Evolutionary conservation across 31 red algal species (phyloP).

Genomic region (Asparagopsis taxiformis): DNA sequence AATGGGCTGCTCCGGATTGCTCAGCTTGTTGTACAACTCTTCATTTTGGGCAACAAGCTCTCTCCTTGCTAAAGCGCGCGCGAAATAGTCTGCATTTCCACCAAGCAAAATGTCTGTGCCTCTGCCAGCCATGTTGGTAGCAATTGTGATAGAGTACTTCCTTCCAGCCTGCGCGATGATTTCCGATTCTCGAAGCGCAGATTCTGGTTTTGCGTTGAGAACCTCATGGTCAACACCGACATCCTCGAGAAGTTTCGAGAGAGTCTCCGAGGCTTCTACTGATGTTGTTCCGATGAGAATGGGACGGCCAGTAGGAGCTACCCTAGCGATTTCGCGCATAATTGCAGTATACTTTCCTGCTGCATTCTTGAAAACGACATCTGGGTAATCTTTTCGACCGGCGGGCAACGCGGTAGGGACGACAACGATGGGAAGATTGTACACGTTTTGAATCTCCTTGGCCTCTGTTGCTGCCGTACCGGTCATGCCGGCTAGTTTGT

Average conservation of each 20-base stretch:
- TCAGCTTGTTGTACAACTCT: constrained; percentile 21
- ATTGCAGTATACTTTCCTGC: not conserved
- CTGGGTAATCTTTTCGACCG: constrained; percentile 5
- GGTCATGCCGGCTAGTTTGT: constrained; percentile 18
- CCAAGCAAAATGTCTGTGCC: constrained; percentile 18
- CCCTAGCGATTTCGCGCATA: not conserved
- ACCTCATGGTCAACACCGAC: not conserved
- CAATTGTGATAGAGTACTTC: constrained; percentile 12
- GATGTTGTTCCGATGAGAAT: constrained; percentile 16
- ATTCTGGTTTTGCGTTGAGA: constrained; percentile 19
- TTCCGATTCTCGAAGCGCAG: not conserved
- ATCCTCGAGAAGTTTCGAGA: constrained; percentile 5
- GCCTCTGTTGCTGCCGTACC: constrained; percentile 18
- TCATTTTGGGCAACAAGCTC: constrained; percentile 31
- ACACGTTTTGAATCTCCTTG: constrained; percentile 2
- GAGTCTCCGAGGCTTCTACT: constrained; percentile 10
- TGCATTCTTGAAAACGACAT: constrained; percentile 15
- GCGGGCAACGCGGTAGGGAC: not conserved
- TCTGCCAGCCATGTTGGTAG: constrained; percentile 17
- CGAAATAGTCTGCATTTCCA: constrained; percentile 8
- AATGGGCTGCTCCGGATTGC: constrained; percentile 22
- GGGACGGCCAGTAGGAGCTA: constrained; percentile 6
- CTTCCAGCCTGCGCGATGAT: constrained; percentile 10
- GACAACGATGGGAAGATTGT: not conserved
- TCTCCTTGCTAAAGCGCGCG: constrained; percentile 31